These are phyloP conservation scores for Diatrype stigma DNA, from an alignment of 2,329 filamentous ascomycete genomes.

Conservation along the genomic window DNA sequence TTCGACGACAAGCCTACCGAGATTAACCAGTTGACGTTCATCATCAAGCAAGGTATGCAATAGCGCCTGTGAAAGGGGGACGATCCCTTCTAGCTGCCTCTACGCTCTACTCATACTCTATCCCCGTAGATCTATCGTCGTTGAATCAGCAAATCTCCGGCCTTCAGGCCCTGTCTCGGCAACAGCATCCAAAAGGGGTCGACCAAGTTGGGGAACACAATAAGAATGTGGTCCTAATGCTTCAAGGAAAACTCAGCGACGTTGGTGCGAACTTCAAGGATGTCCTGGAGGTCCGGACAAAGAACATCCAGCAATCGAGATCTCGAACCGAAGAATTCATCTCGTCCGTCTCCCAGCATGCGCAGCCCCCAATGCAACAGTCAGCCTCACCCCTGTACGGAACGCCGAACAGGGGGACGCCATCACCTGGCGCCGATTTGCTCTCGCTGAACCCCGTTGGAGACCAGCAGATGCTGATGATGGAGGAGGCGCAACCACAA, in stretches of 20 bases:
- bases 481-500: constrained; percentile 84
- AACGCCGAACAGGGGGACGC: constrained; percentile 64
- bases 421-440: constrained; percentile 67
- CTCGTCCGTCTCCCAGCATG: constrained; percentile 76
- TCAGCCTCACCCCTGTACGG: constrained; percentile 85
- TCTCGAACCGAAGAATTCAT: constrained; percentile 96
- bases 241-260: constrained; percentile 88
- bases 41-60: constrained; percentile 73
- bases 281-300: constrained; percentile 90
- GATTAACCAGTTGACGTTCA: constrained; percentile 93
- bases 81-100: neutral
- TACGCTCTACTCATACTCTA: neutral
- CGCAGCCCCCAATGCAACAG: constrained; percentile 63
- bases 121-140: constrained; percentile 65
- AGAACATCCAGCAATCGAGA: constrained; percentile 93
- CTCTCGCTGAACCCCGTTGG: constrained; percentile 80
- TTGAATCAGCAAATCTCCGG: constrained; percentile 81
- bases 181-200: constrained; percentile 63
- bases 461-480: constrained; percentile 83
- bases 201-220: constrained; percentile 94
- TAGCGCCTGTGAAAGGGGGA: neutral
- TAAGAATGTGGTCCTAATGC: constrained; percentile 84
- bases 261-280: constrained; percentile 97
- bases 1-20: constrained; percentile 97
- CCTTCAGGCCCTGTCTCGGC: constrained; percentile 72